Evolutionary conservation across 108 stramenopile species (phyloP).

Genomic region (Discostella pseudostelligera): DNA sequence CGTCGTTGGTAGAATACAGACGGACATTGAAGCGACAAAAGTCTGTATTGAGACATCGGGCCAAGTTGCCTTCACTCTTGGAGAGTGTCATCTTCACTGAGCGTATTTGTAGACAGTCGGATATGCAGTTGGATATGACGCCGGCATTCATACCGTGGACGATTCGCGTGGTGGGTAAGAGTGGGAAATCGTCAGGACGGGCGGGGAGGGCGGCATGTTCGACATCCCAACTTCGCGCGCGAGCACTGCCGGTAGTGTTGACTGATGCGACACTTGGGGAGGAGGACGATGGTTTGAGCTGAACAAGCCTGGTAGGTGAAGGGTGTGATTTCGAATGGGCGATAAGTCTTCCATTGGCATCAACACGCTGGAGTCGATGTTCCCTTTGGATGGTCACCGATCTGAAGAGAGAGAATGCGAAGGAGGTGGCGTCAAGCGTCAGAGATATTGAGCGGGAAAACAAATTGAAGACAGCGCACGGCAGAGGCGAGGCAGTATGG

Average conservation of each 20-base stretch:
- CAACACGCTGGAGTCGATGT: conserved; percentile 15
- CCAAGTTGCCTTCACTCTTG: conserved; percentile 45
- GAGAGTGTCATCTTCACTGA: conserved; percentile 69
- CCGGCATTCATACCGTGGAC: conserved; percentile 37
- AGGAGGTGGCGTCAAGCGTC: not conserved
- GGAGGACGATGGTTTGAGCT: not conserved
- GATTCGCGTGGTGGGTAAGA: conserved; percentile 56
- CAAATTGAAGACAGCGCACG: not conserved
- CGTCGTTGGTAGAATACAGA: conserved; percentile 56
- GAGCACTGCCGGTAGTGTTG: not conserved
- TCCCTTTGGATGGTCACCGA: conserved; percentile 25
- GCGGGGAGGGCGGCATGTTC: conserved; percentile 14
- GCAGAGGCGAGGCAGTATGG: not conserved
- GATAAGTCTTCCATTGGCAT: conserved; percentile 22
- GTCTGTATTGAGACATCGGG: conserved; percentile 65
- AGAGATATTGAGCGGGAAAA: not conserved
- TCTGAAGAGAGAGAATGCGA: not conserved
- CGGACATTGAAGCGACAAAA: conserved; percentile 70
- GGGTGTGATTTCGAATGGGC: no score
- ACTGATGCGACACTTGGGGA: not conserved
- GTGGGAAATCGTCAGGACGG: conserved; percentile 37
- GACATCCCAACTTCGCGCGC: conserved; percentile 23
- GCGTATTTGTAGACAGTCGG: conserved; percentile 51
- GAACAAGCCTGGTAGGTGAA: conserved; percentile 11
- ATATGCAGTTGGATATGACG: conserved; percentile 59